Percentiles rank a stretch among this genome's conserved stretches.
Evolutionary conservation across 331 rosid species (phyloP).

Genomic region (Phaseolus coccineus): DNA sequence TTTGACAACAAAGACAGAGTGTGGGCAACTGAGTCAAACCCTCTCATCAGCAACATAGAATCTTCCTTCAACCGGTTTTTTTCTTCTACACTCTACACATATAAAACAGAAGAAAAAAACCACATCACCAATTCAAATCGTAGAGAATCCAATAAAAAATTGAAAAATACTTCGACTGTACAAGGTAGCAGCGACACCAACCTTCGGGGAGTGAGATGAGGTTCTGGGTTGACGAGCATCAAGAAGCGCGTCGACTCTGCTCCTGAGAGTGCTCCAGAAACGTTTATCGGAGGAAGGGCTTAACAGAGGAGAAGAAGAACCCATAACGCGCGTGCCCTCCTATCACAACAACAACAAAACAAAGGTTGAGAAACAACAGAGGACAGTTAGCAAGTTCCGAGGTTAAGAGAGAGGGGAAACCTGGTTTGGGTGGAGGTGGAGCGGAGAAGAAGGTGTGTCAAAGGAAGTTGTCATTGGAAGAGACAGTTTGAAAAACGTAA

Average conservation of each 20-base stretch:
- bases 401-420: constrained; percentile 40
- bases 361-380: background rate
- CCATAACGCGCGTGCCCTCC: constrained; percentile 49
- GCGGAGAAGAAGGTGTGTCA: constrained; percentile 60
- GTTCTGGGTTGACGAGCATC: constrained; percentile 46
- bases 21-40: constrained; percentile 82
- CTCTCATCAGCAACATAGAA: constrained; percentile 76
- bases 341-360: constrained; percentile 16
- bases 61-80: constrained; percentile 67
- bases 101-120: background rate
- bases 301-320: constrained; percentile 61
- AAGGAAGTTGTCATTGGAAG: constrained; percentile 59
- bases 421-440: constrained; percentile 52
- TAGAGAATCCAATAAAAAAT: background rate
- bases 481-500: constrained; percentile 6
- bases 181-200: constrained; percentile 28
- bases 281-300: constrained; percentile 84
- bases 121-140: background rate
- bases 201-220: constrained; percentile 37
- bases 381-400: background rate
- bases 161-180: background rate
- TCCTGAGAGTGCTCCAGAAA: constrained; percentile 75
- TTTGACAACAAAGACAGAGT: constrained; percentile 81
- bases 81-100: constrained; percentile 51
- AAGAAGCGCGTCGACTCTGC: constrained; percentile 59